These are phyloP conservation scores for Pseudovirgaria hyperparasitica DNA, from an alignment of 2,329 filamentous ascomycete genomes.

Conservation along the genomic window DNA sequence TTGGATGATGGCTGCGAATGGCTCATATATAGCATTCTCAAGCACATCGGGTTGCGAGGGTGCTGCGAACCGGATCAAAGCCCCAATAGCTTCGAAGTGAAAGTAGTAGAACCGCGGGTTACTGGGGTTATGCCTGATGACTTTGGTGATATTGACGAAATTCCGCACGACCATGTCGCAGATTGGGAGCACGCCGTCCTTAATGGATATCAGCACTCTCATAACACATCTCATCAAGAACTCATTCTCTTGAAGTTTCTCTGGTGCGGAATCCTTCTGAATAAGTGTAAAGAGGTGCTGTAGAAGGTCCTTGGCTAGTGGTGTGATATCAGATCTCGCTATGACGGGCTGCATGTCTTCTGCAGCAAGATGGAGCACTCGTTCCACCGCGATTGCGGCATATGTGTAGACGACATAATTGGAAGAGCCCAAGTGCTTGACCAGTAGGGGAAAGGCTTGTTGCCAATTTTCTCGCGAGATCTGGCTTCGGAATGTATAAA, in stretches of 20 bases:
- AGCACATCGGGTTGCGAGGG: constrained; percentile 58
- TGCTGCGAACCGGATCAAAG: constrained; percentile 67
- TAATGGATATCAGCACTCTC: constrained; percentile 90
- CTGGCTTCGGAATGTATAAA: constrained; percentile 94
- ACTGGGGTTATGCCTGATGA: constrained; percentile 89
- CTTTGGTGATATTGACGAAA: constrained; percentile 76
- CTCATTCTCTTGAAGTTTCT: constrained; percentile 97
- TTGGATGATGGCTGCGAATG: constrained; percentile 67
- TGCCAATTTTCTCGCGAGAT: constrained; percentile 88
- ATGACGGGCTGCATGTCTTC: constrained; percentile 68
- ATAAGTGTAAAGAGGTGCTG: constrained; percentile 86
- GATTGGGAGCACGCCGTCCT: constrained; percentile 62
- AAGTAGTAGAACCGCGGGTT: constrained; percentile 98
- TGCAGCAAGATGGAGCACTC: constrained; percentile 73
- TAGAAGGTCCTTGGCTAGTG: constrained; percentile 73
- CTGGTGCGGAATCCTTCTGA: constrained; percentile 67
- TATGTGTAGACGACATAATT: constrained; percentile 98
- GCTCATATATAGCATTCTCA: constrained; percentile 68
- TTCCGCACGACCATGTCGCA: constrained; percentile 70
- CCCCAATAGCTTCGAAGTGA: constrained; percentile 89
- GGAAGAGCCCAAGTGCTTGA: constrained; percentile 76
- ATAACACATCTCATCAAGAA: constrained; percentile 98
- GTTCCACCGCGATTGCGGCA: constrained; percentile 90
- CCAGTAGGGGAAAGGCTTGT: constrained; percentile 74
- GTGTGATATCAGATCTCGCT: constrained; percentile 62